Conservation (phyloP, 208 protist species). For the Trypanosoma theileri region DNA sequence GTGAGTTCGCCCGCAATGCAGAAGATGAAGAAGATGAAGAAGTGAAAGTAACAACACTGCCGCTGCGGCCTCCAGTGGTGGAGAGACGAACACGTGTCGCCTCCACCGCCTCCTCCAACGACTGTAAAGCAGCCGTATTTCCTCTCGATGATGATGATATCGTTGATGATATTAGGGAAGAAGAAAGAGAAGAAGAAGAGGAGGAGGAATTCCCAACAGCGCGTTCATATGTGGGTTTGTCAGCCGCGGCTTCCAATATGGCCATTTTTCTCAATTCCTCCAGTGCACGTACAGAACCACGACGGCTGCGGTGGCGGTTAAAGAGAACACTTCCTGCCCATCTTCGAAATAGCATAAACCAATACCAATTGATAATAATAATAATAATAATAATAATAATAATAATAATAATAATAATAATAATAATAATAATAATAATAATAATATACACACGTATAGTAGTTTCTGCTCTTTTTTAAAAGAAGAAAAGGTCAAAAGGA, state of each 20-base stretch:
- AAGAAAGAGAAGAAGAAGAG: slow-evolving; percentile 29
- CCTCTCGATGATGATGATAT: slow-evolving; percentile 30
- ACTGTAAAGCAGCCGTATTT: slow-evolving; percentile 19
- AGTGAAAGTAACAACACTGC: neutral
- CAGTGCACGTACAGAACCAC: neutral
- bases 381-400: neutral
- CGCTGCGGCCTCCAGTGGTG: neutral
- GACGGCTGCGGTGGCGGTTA: slow-evolving; percentile 5
- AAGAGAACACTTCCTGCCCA: slow-evolving; percentile 15
- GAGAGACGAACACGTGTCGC: neutral
- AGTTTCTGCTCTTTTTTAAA: too few species aligned
- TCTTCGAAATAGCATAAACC: slow-evolving; percentile 17
- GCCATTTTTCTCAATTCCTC: slow-evolving; percentile 22
- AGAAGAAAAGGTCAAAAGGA: too few species aligned
- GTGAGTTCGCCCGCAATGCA: slow-evolving; percentile 23
- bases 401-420: slow-evolving; percentile 2
- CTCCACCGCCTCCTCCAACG: slow-evolving; percentile 22
- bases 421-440: slow-evolving; percentile 5
- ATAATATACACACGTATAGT: neutral
- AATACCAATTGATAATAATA: neutral
- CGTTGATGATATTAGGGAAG: slow-evolving; percentile 13
- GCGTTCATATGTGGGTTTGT: slow-evolving; percentile 17
- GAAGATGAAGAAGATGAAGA: slow-evolving; percentile 6
- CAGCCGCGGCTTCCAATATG: slow-evolving; percentile 25
- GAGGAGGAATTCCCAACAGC: slow-evolving; percentile 21